These are phyloP conservation scores for Pseudonectria buxi DNA, from an alignment of 2,329 filamentous ascomycete species.

Conservation along the genomic window DNA sequence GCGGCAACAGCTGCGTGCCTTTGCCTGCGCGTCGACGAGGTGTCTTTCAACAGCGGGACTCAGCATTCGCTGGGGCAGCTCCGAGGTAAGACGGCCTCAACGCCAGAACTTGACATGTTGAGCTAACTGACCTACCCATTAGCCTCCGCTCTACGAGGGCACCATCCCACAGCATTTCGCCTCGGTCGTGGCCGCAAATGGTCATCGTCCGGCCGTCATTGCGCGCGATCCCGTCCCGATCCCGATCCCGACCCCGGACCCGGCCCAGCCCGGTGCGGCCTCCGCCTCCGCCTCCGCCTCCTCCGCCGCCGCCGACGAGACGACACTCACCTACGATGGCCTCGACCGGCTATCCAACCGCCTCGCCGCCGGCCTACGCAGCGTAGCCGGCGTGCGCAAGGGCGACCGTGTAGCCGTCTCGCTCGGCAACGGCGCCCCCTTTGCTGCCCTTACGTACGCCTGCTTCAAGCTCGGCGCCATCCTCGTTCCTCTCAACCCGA, in stretches of 20 bases:
- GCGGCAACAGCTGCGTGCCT: no score
- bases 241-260: constrained; percentile 39
- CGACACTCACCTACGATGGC: constrained; percentile 62
- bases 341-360: constrained; percentile 72
- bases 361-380: constrained; percentile 63
- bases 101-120: no score
- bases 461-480: constrained; percentile 92
- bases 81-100: no score
- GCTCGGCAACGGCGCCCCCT: constrained; percentile 78
- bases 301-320: constrained; percentile 45
- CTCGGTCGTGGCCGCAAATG: constrained; percentile 30
- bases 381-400: constrained; percentile 62
- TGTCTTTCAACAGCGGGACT: no score
- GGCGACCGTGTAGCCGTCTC: constrained; percentile 82
- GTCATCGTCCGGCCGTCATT: no score
- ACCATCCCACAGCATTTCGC: constrained; percentile 71
- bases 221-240: no score
- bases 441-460: constrained; percentile 79
- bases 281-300: constrained; percentile 50
- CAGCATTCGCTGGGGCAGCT: no score
- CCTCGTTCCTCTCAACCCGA: constrained; percentile 87
- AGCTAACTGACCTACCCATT: no score
- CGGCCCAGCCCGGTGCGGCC: constrained; percentile 54
- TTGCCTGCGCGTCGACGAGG: no score
- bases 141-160: constrained; percentile 60